Evolutionary conservation across 1,284 basidiomycete genomes (phyloP).

Genomic region (Tetrapyrgos nigripes): DNA sequence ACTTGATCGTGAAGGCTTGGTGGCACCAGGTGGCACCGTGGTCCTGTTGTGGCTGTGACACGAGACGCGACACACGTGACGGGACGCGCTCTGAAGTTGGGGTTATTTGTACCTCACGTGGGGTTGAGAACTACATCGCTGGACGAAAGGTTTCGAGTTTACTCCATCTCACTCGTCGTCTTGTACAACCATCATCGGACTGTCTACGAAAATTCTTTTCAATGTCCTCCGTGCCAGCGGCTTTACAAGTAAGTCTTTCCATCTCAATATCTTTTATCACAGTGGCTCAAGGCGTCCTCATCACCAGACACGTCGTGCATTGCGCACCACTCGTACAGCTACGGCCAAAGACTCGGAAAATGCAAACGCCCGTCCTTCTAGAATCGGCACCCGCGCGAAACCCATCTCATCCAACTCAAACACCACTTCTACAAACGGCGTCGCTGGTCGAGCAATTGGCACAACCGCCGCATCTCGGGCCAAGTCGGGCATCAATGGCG

Average conservation of each 20-base stretch:
- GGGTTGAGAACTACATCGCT: not conserved
- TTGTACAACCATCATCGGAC: not conserved
- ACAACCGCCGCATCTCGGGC: slow-evolving; percentile 57
- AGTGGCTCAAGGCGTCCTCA: slow-evolving; percentile 2
- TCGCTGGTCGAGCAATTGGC: slow-evolving; percentile 47
- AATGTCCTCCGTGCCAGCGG: slow-evolving; percentile 12
- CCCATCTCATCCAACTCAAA: slow-evolving; percentile 50
- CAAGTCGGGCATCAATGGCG: slow-evolving; percentile 41
- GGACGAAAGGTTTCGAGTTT: not conserved
- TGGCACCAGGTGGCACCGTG: not conserved
- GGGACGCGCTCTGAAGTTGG: not conserved
- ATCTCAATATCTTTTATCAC: not conserved
- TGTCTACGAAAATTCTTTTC: not conserved
- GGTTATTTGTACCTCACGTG: slow-evolving; percentile 8
- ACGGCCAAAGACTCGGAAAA: slow-evolving; percentile 71
- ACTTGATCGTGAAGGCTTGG: not conserved
- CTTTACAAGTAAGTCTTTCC: slow-evolving; percentile 5
- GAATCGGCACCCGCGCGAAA: slow-evolving; percentile 64
- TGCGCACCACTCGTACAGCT: slow-evolving; percentile 57
- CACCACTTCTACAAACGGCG: slow-evolving; percentile 43
- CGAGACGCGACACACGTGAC: not conserved
- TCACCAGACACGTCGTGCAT: slow-evolving; percentile 61
- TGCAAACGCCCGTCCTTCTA: slow-evolving; percentile 60
- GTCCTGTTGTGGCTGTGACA: too few relatives aligned
- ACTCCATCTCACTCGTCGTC: not conserved